Evolutionary conservation across 306 rosid genomes (phyloP).

Genomic region (Arachis hypogaea): DNA sequence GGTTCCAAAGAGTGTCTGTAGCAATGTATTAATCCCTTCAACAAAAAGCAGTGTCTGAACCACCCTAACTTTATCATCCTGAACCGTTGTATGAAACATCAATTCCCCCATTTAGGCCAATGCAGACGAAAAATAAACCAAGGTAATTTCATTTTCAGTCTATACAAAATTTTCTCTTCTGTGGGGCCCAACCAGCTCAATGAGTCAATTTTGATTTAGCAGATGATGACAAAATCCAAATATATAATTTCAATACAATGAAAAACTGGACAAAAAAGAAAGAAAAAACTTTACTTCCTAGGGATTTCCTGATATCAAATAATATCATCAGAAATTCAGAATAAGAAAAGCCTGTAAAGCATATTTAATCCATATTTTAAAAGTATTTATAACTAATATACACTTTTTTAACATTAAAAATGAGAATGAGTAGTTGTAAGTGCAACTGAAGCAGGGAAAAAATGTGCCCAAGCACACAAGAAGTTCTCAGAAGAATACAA

Average conservation of each 20-base stretch:
- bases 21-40: conserved; percentile 91
- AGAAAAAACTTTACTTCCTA: not conserved
- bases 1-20: conserved; percentile 96
- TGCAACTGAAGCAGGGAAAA: no score
- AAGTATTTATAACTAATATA: no score
- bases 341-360: not conserved
- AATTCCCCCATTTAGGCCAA: conserved; percentile 27
- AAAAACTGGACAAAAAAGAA: not conserved
- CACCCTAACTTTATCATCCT: conserved; percentile 98
- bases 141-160: conserved; percentile 26
- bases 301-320: conserved; percentile 25
- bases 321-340: conserved; percentile 4
- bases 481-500: not conserved
- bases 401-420: no score
- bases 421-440: no score
- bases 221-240: conserved; percentile 8
- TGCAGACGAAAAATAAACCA: conserved; percentile 24
- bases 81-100: conserved; percentile 36
- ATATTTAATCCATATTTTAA: no score
- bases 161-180: conserved; percentile 17
- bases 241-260: conserved; percentile 13
- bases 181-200: conserved; percentile 35
- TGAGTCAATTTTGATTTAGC: not conserved
- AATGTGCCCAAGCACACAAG: no score
- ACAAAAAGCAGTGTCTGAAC: conserved; percentile 91